Percentiles rank a stretch among this genome's conserved stretches.
Conservation (phyloP, 73 alveolate species). For the Vitrella brassicaformis region DNA sequence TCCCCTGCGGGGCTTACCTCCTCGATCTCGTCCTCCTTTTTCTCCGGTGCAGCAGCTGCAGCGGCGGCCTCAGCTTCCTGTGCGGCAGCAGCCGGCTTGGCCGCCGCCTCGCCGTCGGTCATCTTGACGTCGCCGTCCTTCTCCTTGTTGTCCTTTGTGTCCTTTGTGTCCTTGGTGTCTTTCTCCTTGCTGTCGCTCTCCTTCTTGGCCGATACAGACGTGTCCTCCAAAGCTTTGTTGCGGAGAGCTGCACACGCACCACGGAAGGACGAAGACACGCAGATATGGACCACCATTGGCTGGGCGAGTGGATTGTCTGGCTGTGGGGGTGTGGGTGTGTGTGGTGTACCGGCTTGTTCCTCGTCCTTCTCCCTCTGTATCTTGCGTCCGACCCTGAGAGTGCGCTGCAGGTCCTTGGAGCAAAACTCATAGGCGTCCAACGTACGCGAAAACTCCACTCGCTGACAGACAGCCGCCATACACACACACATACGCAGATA, state of each 20-base stretch:
- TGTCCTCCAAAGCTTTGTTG: no score
- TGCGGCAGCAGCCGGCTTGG: slow-evolving; percentile 11
- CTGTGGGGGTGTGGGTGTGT: no score
- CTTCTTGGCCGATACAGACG: no score
- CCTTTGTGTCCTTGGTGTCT: not conserved
- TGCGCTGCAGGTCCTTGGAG: slow-evolving; percentile 61
- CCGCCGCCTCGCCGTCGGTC: slow-evolving; percentile 28
- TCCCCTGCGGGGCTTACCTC: slow-evolving; percentile 52
- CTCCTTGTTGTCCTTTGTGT: not conserved
- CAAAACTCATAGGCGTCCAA: slow-evolving; percentile 70
- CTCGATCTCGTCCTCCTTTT: slow-evolving; percentile 48
- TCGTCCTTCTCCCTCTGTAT: slow-evolving; percentile 41
- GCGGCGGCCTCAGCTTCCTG: slow-evolving; percentile 19
- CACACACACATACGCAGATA: no score
- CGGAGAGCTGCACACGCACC: no score
- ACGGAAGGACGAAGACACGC: no score
- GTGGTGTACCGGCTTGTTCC: slow-evolving; percentile 14
- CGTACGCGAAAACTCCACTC: slow-evolving; percentile 62
- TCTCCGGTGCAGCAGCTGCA: slow-evolving; percentile 9
- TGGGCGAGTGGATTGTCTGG: no score
- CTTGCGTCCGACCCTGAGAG: slow-evolving; percentile 64
- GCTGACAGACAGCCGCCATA: no score
- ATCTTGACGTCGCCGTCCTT: slow-evolving; percentile 25
- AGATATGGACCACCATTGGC: no score
- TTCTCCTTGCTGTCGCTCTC: no score